phyloP scores from a whole-genome alignment of 176 grass and related monocot genomes.

The Pharus latifolius region DNA sequence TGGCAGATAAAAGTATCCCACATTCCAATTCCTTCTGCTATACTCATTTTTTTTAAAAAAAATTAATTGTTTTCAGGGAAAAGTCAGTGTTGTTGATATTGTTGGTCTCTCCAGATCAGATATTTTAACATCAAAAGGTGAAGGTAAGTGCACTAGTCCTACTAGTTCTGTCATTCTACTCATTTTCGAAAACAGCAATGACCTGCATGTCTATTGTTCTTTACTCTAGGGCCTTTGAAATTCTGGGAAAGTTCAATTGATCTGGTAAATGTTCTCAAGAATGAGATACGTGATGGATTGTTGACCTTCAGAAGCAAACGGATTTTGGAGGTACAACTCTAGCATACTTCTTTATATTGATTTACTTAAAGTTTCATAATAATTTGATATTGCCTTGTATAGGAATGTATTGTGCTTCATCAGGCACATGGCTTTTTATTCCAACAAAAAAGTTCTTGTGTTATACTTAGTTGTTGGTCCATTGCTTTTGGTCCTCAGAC shows the following conservation, averaged over 20 bases:
- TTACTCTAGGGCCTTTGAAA: conserved; percentile 46
- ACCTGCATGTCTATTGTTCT: conserved; percentile 12
- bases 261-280: conserved; percentile 59
- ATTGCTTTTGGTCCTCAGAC: not conserved
- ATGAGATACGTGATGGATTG: conserved; percentile 74
- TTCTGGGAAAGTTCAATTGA: conserved; percentile 70
- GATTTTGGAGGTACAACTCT: conserved; percentile 55
- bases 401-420: not conserved
- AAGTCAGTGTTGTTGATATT: conserved; percentile 58
- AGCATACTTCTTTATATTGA: not conserved
- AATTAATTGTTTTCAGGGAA: conserved; percentile 34
- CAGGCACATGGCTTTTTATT: not conserved
- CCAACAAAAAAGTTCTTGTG: not conserved
- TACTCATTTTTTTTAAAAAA: not conserved
- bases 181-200: not conserved
- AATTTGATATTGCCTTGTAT: not conserved
- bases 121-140: conserved; percentile 37
- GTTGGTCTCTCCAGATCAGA: conserved; percentile 58
- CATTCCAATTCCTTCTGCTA: not conserved
- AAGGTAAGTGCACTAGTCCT: conserved; percentile 31
- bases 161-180: not conserved
- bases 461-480: not conserved
- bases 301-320: conserved; percentile 68
- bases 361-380: not conserved
- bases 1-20: not conserved